A percentile compares a stretch with the other conserved stretches of the same genome.
Conservation (phyloP, 2,329 filamentous ascomycete species). For the Alternaria solani region DNA sequence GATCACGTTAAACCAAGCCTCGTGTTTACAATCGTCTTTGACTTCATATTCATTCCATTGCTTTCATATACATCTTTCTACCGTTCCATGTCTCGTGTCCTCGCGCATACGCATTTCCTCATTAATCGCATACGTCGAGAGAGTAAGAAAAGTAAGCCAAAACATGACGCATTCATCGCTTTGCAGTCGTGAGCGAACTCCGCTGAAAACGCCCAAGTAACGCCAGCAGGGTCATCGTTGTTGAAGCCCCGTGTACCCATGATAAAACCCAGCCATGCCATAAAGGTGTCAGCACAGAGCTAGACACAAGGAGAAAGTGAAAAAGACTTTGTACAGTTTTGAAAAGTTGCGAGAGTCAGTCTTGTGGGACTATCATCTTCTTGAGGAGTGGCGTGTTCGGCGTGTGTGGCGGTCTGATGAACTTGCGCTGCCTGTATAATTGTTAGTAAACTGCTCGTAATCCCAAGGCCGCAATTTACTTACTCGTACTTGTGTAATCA, state of each 20-base stretch:
- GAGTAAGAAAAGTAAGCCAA: background rate
- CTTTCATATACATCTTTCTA: constrained; percentile 3
- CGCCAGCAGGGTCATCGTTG: background rate
- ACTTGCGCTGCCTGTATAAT: constrained; percentile 53
- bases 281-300: background rate
- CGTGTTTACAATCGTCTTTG: background rate
- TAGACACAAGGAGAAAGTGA: constrained; percentile 1
- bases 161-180: background rate
- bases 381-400: constrained; percentile 49
- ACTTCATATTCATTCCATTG: background rate
- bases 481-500: constrained; percentile 59
- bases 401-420: constrained; percentile 54
- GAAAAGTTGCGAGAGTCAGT: background rate
- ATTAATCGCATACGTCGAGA: constrained; percentile 2
- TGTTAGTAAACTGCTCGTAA: constrained; percentile 26
- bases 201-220: constrained; percentile 1
- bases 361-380: constrained; percentile 22
- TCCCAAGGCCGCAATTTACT: constrained; percentile 35
- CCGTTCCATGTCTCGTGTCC: background rate
- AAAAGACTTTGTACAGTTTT: constrained; percentile 15
- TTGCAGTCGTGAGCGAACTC: constrained; percentile 3
- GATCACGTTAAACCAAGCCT: background rate
- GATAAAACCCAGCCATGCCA: background rate
- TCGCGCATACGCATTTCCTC: constrained; percentile 3
- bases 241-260: background rate